Conservation (phyloP, 1,139 yeast species). For the Hyphopichia wangnamkhiaoensis region DNA sequence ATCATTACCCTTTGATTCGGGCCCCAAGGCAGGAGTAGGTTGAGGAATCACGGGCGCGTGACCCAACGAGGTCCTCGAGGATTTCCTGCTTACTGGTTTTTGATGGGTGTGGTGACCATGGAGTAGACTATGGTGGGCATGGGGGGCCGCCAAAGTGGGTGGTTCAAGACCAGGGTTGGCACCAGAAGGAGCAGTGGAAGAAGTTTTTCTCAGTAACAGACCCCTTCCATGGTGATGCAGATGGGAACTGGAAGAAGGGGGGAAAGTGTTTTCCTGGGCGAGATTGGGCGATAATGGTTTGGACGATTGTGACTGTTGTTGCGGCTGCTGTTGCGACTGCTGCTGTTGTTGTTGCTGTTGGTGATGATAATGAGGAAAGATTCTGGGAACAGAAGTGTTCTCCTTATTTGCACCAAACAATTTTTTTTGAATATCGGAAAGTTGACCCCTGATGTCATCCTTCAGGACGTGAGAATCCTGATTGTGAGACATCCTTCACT, state of each 20-base stretch:
- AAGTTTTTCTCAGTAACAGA: too few species aligned
- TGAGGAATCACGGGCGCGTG: constrained; percentile 20
- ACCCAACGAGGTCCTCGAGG: constrained; percentile 9
- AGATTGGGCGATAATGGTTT: constrained; percentile 9
- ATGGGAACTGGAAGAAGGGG: too few species aligned
- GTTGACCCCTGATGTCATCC: constrained; percentile 57
- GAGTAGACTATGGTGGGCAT: background rate
- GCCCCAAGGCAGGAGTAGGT: constrained; percentile 38
- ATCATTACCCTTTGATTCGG: constrained; percentile 58
- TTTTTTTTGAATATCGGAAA: constrained; percentile 60
- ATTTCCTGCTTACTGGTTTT: constrained; percentile 1
- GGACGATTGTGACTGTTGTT: too few species aligned
- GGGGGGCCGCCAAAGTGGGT: too few species aligned
- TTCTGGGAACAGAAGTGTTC: constrained; percentile 4
- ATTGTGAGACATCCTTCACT: constrained; percentile 3
- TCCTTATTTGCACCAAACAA: constrained; percentile 30
- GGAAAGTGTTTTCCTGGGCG: constrained; percentile 22
- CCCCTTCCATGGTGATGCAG: background rate
- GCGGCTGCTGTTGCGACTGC: too few species aligned
- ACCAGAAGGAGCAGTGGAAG: background rate
- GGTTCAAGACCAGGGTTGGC: background rate
- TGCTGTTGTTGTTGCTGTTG: constrained; percentile 14
- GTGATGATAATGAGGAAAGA: background rate
- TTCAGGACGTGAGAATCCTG: constrained; percentile 5
- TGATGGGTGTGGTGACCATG: background rate